Conservation (phyloP, 805 yeast genomes). For the Ogataea dorogensis region DNA sequence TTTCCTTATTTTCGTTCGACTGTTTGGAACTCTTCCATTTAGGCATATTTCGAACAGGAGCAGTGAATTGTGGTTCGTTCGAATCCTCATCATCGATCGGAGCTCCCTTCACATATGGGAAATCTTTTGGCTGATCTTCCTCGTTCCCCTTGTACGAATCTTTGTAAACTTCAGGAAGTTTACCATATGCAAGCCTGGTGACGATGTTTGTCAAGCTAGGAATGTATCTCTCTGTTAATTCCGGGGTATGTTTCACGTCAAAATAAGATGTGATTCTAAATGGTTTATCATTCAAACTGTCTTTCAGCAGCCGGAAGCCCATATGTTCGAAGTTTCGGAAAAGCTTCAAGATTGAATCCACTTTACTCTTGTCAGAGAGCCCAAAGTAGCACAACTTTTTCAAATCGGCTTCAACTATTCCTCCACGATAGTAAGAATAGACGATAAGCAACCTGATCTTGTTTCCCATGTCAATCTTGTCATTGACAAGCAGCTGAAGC, state of each 20-base stretch:
- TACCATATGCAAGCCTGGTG: conserved; percentile 26
- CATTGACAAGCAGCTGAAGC: conserved; percentile 50
- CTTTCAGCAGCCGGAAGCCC: conserved; percentile 37
- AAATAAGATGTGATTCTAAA: conserved; percentile 52
- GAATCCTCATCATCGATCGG: conserved; percentile 27
- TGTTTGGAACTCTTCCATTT: conserved; percentile 32
- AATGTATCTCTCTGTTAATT: conserved; percentile 26
- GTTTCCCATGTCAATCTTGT: conserved; percentile 54
- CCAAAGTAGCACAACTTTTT: conserved; percentile 63
- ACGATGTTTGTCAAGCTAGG: conserved; percentile 31
- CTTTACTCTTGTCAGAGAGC: conserved; percentile 26
- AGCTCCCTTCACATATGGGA: conserved; percentile 45
- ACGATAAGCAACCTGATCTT: conserved; percentile 71
- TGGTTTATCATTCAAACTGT: conserved; percentile 39
- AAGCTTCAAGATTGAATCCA: conserved; percentile 45
- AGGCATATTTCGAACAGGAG: conserved; percentile 28
- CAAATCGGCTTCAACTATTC: conserved; percentile 72
- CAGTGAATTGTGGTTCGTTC: conserved; percentile 9
- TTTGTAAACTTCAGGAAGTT: conserved; percentile 29
- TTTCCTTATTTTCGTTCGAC: conserved; percentile 45
- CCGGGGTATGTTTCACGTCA: conserved; percentile 37
- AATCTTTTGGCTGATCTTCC: conserved; percentile 48
- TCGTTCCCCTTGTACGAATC: conserved; percentile 16
- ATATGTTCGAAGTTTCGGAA: conserved; percentile 54
- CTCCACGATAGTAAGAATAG: conserved; percentile 80